Evolutionary conservation across 192 early-diverging fungal species (phyloP).

Genomic region (Ambispora gerdemannii): DNA sequence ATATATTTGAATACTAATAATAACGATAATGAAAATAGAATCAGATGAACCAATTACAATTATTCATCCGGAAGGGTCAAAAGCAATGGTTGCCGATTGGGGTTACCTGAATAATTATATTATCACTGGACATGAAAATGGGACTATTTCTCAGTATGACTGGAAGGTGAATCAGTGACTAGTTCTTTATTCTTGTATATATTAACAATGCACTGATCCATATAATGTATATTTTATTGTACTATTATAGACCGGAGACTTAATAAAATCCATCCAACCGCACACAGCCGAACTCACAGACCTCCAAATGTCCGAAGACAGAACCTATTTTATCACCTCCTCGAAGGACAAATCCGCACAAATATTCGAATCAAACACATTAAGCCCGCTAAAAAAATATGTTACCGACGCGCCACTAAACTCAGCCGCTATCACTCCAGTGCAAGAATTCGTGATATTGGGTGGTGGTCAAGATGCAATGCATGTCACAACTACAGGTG

Average conservation of each 20-base stretch:
- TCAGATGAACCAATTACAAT: slow-evolving; percentile 73
- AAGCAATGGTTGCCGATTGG: slow-evolving; percentile 93
- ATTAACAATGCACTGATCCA: too few relatives aligned
- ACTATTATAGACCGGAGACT: slow-evolving; percentile 60
- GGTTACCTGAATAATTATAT: slow-evolving; percentile 89
- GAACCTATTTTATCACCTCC: slow-evolving; percentile 91
- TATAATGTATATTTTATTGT: too few relatives aligned
- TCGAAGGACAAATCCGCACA: slow-evolving; percentile 93
- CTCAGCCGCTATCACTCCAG: slow-evolving; percentile 86
- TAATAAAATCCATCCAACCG: slow-evolving; percentile 56
- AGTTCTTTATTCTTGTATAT: too few relatives aligned
- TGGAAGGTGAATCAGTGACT: slow-evolving; percentile 63
- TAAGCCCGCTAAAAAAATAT: slow-evolving; percentile 82
- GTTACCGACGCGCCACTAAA: slow-evolving; percentile 86
- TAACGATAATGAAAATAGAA: too few relatives aligned
- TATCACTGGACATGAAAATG: slow-evolving; percentile 92
- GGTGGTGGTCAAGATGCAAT: slow-evolving; percentile 99
- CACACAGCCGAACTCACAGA: slow-evolving; percentile 82
- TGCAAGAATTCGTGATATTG: slow-evolving; percentile 76
- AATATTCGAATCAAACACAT: slow-evolving; percentile 82
- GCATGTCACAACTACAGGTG: slow-evolving; percentile 88
- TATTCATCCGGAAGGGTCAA: slow-evolving; percentile 71
- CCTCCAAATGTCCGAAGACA: slow-evolving; percentile 87
- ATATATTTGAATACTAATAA: neutral
- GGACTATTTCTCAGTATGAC: slow-evolving; percentile 84